Base-by-base conservation (phyloP, 2,329 filamentous ascomycete genomes). In the Alternaria ventricosa region DNA sequence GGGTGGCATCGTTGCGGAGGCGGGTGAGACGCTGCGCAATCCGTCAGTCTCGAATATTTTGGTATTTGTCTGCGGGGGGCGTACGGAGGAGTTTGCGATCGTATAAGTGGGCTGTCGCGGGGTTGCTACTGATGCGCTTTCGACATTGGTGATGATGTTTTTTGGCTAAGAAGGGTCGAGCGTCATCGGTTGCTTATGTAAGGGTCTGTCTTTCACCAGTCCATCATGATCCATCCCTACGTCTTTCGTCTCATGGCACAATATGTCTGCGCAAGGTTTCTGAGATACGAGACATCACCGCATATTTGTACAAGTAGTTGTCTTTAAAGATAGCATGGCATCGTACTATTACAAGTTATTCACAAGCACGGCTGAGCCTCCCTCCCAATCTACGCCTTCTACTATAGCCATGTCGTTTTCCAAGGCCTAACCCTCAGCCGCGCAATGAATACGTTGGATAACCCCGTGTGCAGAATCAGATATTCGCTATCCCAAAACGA, bases 141-240 rank as follows among this genome's bases (percentile, higher is more conserved):
- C 41, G 64, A 64, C 70, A 71, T 71, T 65, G 70, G 54, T 73
- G 58, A 61, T 68, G 66, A 73, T 72, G 69, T 67, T 75, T 75
- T 70, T 67, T 53, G 49, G 49, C 23, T 6, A 41, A 63, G 63
- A 11, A 61, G 58, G 47, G 54, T 56, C 62, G 60, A 60, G 65
- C 63, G 63, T 65, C 62, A 67, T 63, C 54, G 43, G 55, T 25
- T 57, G 57, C 27, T 57, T 64, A 53, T 43, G 46, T 58, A 53
- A 50, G 55, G 7, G 36, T 41, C n/a, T 1, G 36, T 41, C n/a
- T 41, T 41, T 41, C 36, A 41, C 2, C 15, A 3, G 49, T 46
- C 25, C 5, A 51, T 51, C 27, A 33, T 51, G 27, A 33, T 20
- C 28, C 18, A n/a, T n/a, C 49, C 49, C 22, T 13, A 9, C 11